phyloP scores from a whole-genome alignment of 1,284 basidiomycete species.

The Marasmius fiardii region DNA sequence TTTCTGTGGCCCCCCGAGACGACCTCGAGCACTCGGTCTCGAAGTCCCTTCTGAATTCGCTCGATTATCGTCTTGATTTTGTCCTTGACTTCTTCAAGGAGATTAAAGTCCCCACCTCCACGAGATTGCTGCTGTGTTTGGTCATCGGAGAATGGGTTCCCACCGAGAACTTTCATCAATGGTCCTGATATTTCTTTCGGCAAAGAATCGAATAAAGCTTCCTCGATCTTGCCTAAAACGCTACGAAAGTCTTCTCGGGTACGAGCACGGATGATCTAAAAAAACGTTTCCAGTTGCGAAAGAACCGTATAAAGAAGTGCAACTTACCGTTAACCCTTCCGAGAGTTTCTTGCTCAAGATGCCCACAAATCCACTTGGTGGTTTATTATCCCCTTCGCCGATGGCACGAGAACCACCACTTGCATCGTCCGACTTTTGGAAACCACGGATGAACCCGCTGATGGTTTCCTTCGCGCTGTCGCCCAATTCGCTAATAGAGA shows the following conservation, averaged over 20 bases:
- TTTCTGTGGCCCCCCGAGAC: not conserved
- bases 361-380: not conserved
- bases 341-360: not conserved
- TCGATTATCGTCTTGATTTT: not conserved
- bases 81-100: not conserved
- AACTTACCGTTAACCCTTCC: not conserved
- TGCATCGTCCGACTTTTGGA: not conserved
- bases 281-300: not conserved
- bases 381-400: not conserved
- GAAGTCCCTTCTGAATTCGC: not conserved
- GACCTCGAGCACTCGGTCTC: not conserved
- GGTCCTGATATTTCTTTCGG: not conserved
- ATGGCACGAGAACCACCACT: not conserved
- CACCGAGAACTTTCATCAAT: not conserved
- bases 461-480: not conserved
- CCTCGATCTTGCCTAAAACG: not conserved
- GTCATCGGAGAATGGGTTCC: not conserved
- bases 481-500: not conserved
- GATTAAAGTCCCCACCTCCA: not conserved
- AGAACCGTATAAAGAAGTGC: not conserved
- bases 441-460: not conserved
- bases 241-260: not conserved
- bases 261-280: not conserved
- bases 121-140: not conserved
- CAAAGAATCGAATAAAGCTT: not conserved